Conservation (phyloP, 2,329 filamentous ascomycete genomes). For the Leptoxyphium fumago region DNA sequence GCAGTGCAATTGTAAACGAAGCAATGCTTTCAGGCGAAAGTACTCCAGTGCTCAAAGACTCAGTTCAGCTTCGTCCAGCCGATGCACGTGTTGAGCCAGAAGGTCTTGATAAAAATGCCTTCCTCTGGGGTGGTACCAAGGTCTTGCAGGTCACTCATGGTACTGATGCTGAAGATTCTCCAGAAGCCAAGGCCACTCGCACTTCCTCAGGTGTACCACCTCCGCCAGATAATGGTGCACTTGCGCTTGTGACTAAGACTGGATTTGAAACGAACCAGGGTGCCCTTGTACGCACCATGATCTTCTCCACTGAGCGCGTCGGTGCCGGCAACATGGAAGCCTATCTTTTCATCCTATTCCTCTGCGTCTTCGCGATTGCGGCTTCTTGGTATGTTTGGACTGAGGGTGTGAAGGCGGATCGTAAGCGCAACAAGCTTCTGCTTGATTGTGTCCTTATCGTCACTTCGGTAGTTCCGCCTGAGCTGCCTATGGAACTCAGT, state of each 20-base stretch:
- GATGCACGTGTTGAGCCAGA: slow-evolving; percentile 74
- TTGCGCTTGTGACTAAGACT: slow-evolving; percentile 91
- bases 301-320: slow-evolving; percentile 95
- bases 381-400: slow-evolving; percentile 99
- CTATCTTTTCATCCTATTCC: slow-evolving; percentile 92
- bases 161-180: slow-evolving; percentile 54
- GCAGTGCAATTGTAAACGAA: slow-evolving; percentile 94
- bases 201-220: slow-evolving; percentile 60
- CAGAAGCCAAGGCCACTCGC: slow-evolving; percentile 43
- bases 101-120: slow-evolving; percentile 89
- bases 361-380: slow-evolving; percentile 88
- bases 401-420: slow-evolving; percentile 84
- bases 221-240: slow-evolving; percentile 85
- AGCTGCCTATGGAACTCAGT: slow-evolving; percentile 95
- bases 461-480: slow-evolving; percentile 94
- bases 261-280: slow-evolving; percentile 98
- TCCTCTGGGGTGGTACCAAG: slow-evolving; percentile 95
- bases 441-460: slow-evolving; percentile 96
- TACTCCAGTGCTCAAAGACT: slow-evolving; percentile 92
- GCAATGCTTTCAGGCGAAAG: slow-evolving; percentile 98
- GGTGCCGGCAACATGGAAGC: slow-evolving; percentile 97
- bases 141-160: slow-evolving; percentile 89
- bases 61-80: slow-evolving; percentile 72
- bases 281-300: slow-evolving; percentile 96
- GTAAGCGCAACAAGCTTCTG: slow-evolving; percentile 92